These are phyloP conservation scores for Pisolithus microcarpus DNA, from an alignment of 768 basidiomycete species.

Conservation along the genomic window DNA sequence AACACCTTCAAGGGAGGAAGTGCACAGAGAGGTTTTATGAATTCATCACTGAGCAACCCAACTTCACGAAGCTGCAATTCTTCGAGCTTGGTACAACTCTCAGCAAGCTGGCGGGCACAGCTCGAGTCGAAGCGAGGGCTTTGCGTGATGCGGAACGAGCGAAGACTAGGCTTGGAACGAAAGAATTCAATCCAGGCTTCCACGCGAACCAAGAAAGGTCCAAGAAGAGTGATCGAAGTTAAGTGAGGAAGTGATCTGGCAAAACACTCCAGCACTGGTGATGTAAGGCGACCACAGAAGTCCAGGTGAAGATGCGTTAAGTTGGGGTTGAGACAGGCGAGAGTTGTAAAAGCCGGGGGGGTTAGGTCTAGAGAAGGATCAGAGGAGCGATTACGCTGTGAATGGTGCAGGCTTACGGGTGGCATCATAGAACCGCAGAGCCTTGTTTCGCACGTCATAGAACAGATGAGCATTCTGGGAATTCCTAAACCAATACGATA, in stretches of 20 bases:
- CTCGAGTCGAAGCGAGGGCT: slow-evolving; percentile 78
- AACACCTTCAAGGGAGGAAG: slow-evolving; percentile 42
- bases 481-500: slow-evolving; percentile 41
- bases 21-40: slow-evolving; percentile 43
- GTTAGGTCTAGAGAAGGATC: slow-evolving; percentile 52
- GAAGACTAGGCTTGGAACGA: slow-evolving; percentile 50
- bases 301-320: slow-evolving; percentile 74
- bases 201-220: slow-evolving; percentile 76
- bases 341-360: slow-evolving; percentile 57
- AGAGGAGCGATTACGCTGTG: slow-evolving; percentile 1
- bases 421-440: slow-evolving; percentile 76
- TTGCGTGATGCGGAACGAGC: slow-evolving; percentile 74
- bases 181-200: slow-evolving; percentile 75
- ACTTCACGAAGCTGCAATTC: slow-evolving; percentile 76
- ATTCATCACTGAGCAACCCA: slow-evolving; percentile 60
- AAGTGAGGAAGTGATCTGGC: slow-evolving; percentile 58
- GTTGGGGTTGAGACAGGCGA: slow-evolving; percentile 79
- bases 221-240: slow-evolving; percentile 69
- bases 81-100: slow-evolving; percentile 44
- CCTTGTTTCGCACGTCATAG: slow-evolving; percentile 64
- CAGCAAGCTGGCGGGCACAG: slow-evolving; percentile 54
- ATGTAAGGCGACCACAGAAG: slow-evolving; percentile 77
- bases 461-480: slow-evolving; percentile 77
- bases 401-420: slow-evolving; percentile 53
- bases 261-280: slow-evolving; percentile 53